Percentiles rank a stretch among this genome's conserved stretches.
Conservation (phyloP, 129 eudicot genomes). For the Helichrysum umbraculigerum region DNA sequence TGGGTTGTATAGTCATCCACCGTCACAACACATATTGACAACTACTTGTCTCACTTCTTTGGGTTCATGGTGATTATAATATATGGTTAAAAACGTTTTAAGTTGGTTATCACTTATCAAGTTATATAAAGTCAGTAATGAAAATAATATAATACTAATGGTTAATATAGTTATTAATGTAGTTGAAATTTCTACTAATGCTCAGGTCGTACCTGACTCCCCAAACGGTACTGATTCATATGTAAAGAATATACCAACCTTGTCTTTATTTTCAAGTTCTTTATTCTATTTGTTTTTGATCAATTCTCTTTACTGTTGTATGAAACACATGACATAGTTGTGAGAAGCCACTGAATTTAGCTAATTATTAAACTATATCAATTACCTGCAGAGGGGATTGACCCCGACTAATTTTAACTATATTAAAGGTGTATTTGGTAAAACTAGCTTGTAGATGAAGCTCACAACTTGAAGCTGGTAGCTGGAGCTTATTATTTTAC, state of each 20-base stretch:
- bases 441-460: too few species aligned
- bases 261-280: not conserved
- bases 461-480: too few species aligned
- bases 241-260: not conserved
- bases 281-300: not conserved
- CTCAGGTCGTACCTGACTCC: not conserved
- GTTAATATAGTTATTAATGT: too few species aligned
- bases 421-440: too few species aligned
- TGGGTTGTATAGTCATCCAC: constrained; percentile 60
- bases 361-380: not conserved
- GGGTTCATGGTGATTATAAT: constrained; percentile 6
- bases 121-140: too few species aligned
- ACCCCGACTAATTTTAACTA: too few species aligned
- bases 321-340: not conserved
- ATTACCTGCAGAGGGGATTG: too few species aligned
- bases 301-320: not conserved
- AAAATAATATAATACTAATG: too few species aligned
- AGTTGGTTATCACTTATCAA: not conserved
- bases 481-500: too few species aligned
- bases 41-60: constrained; percentile 6
- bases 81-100: not conserved
- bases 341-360: not conserved
- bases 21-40: constrained; percentile 45
- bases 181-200: too few species aligned
- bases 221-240: not conserved